A percentile compares a stretch with the other conserved stretches of the same genome.
These are phyloP conservation scores for Chalciporus pseudorubinellus DNA, from an alignment of 768 basidiomycete species.

Conservation along the genomic window DNA sequence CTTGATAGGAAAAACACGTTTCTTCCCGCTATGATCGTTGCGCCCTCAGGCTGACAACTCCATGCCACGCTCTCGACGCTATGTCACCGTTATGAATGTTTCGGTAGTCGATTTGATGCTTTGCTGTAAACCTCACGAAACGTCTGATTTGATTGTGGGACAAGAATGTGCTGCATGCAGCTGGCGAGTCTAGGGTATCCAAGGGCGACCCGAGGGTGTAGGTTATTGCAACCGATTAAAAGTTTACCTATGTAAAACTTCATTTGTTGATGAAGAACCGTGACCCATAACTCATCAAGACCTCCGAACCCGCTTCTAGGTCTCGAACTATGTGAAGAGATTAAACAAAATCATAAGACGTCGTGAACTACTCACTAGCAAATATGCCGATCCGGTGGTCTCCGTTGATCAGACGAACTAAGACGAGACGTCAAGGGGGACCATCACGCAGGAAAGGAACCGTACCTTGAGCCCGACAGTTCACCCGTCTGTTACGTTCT, in stretches of 20 bases:
- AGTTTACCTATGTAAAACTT: too few relatives aligned
- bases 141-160: too few relatives aligned
- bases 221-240: too few relatives aligned
- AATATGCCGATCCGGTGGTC: constrained; percentile 66
- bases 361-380: constrained; percentile 11
- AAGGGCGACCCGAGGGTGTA: too few relatives aligned
- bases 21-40: too few relatives aligned
- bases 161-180: too few relatives aligned
- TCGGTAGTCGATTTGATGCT: too few relatives aligned
- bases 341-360: not conserved
- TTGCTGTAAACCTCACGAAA: not conserved
- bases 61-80: not conserved
- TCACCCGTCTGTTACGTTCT: constrained; percentile 27
- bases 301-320: constrained; percentile 44
- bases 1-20: too few relatives aligned
- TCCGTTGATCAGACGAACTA: constrained; percentile 61
- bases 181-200: too few relatives aligned
- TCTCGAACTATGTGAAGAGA: constrained; percentile 31
- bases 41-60: too few relatives aligned
- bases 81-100: too few relatives aligned
- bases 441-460: not conserved
- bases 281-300: constrained; percentile 59
- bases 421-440: not conserved
- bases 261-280: constrained; percentile 38
- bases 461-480: constrained; percentile 48